These are phyloP conservation scores for Adenanthera pavonina DNA, from an alignment of 306 rosid species.

Conservation along the genomic window DNA sequence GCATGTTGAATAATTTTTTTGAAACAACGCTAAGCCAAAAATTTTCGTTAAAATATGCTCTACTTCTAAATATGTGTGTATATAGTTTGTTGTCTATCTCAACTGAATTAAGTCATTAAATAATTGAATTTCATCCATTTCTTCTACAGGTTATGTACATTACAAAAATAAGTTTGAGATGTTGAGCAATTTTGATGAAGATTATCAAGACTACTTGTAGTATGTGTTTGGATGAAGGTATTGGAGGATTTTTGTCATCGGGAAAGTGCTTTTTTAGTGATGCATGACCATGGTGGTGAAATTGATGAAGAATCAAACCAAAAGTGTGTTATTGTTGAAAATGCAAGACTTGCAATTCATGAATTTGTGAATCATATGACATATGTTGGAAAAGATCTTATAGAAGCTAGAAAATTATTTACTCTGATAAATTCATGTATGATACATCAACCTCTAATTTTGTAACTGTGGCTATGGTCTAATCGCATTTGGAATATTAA, in stretches of 20 bases:
- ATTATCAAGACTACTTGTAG: conserved; percentile 45
- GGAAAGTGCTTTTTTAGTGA: conserved; percentile 44
- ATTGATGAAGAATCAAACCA: conserved; percentile 45
- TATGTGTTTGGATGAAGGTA: conserved; percentile 64
- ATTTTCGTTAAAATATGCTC: conserved; percentile 17
- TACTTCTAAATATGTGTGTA: conserved; percentile 9
- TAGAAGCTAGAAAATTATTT: conserved; percentile 69
- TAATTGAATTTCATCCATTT: conserved; percentile 36
- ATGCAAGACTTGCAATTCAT: conserved; percentile 59
- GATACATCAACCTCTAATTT: no score
- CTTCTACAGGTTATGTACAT: conserved; percentile 57
- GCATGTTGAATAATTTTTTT: conserved; percentile 13
- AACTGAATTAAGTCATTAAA: conserved; percentile 30
- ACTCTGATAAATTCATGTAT: conserved; percentile 70
- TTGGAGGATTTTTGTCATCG: conserved; percentile 73
- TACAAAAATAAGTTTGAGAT: conserved; percentile 65
- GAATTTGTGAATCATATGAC: conserved; percentile 72
- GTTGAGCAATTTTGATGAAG: conserved; percentile 64
- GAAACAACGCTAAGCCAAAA: conserved; percentile 27
- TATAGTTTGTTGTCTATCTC: conserved; percentile 21
- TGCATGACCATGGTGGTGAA: conserved; percentile 55
- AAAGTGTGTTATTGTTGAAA: conserved; percentile 67
- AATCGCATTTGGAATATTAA: no score
- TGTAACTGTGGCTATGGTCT: no score
- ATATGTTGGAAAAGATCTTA: conserved; percentile 60